Base-by-base conservation (phyloP, 768 basidiomycete genomes). In the Pleurotus eryngii region DNA sequence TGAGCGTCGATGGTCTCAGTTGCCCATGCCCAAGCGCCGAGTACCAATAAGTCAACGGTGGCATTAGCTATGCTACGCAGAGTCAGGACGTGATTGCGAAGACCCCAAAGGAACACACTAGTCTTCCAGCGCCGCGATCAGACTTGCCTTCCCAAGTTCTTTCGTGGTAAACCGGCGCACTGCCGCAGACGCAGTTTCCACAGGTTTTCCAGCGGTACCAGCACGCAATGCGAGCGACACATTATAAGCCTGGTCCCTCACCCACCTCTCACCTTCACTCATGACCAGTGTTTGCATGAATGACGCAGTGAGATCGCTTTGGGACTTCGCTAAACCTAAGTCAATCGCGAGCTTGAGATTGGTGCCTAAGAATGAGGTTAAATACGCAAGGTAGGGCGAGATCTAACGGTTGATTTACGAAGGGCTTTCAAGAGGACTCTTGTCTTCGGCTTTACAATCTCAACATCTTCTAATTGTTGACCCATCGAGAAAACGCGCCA, bases 261-360 rank as follows among this genome's bases (percentile, higher is more conserved):
- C 81, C 91, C 92, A 97, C 60, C 84, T 81, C 63, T 95, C 91
- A 14, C 95, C 95, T 76, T 97, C 95, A 56, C 90, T 93, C 95
- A 98, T 98, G 63, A 98, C 84, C 37, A 98, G 75, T 14, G 93
- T 93, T 73, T 98, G 95, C 64, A 98, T 76, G 71, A 95, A 98
- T 0, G 92, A 94, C 3, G 95, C 90, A 49, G 92, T 89, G 46
- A 98, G 79, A 65, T 92, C 87, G 59, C 84, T 89, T 67, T 92
- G 89, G 0, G 86, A 84, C 64, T 83, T 86, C 60, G 89, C 82
- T 42, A 96, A 78, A 17, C 92, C 92, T 63, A 87, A 87, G 66
- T 95, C 91, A 51, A 98, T 97, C 2, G 94, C 95, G 46, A 94
- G 81, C 68, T 96, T 95, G 55, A 98, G 81, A 68, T 95, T 93